Conservation (phyloP, 495 filamentous ascomycete genomes). For the Trichoderma erinaceum region DNA sequence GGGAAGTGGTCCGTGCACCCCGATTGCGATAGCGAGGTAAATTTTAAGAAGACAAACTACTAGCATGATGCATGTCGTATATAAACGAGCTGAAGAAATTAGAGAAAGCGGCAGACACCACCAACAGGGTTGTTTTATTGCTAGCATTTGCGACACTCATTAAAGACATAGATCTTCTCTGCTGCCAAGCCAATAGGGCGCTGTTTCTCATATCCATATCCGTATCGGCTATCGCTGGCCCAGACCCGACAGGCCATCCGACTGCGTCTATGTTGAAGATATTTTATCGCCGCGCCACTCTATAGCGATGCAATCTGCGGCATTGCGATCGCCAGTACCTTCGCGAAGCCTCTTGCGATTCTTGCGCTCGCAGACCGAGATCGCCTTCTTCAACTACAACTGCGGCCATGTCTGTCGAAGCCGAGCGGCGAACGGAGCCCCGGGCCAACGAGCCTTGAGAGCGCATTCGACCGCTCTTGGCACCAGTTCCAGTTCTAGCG, state of each 20-base stretch:
- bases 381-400: constrained; percentile 40
- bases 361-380: constrained; percentile 54
- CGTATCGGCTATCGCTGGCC: background rate
- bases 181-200: background rate
- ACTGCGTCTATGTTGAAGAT: background rate
- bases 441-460: background rate
- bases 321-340: constrained; percentile 35
- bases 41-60: background rate
- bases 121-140: background rate
- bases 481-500: background rate
- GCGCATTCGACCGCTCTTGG: background rate
- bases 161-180: background rate
- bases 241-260: background rate
- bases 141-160: background rate
- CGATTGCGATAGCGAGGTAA: constrained; percentile 11
- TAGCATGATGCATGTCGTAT: background rate
- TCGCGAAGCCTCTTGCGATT: constrained; percentile 57
- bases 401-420: constrained; percentile 26
- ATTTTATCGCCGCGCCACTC: background rate
- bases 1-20: background rate
- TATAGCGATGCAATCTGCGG: constrained; percentile 11
- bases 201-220: background rate
- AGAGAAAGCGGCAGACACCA: background rate
- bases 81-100: background rate
- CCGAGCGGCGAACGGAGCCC: background rate